Conservation (phyloP, 1,284 basidiomycete genomes). For the Cystobasidium pallidum region DNA sequence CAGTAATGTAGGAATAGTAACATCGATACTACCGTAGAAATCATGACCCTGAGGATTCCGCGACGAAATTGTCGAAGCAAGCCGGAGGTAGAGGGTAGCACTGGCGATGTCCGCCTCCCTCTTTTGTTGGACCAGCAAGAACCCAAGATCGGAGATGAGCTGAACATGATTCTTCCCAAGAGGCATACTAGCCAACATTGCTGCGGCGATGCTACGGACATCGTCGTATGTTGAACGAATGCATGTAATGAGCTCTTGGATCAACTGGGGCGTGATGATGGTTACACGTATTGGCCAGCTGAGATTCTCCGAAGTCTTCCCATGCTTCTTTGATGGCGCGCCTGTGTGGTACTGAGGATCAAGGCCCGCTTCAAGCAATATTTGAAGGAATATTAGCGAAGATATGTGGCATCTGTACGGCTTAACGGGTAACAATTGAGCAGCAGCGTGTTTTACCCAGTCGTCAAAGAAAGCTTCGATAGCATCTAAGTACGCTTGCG, state of each 20-base stretch:
- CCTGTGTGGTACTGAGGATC: not conserved
- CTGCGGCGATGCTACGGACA: constrained; percentile 21
- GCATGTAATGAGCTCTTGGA: constrained; percentile 19
- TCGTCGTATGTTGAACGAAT: constrained; percentile 38
- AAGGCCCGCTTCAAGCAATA: constrained; percentile 17
- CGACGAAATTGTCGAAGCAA: not conserved
- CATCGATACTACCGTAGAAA: not conserved
- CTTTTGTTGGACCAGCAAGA: constrained; percentile 20
- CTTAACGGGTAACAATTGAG: constrained; percentile 24
- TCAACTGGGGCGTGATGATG: not conserved
- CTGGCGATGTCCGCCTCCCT: constrained; percentile 37
- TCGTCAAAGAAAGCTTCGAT: constrained; percentile 13
- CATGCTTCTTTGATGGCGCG: not conserved
- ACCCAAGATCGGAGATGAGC: constrained; percentile 9
- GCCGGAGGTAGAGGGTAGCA: constrained; percentile 28
- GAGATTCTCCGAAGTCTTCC: not conserved
- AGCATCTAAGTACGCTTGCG: constrained; percentile 17
- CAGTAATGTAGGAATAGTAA: not conserved
- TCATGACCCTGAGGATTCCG: not conserved
- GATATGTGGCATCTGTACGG: constrained; percentile 37
- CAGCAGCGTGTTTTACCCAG: constrained; percentile 14
- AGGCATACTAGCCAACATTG: not conserved
- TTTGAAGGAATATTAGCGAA: constrained; percentile 23
- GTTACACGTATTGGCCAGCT: constrained; percentile 20
- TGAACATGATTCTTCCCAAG: not conserved